Evolutionary conservation across 2,329 filamentous ascomycete species (phyloP).

Genomic region (Phaeophleospora eucalypticola): DNA sequence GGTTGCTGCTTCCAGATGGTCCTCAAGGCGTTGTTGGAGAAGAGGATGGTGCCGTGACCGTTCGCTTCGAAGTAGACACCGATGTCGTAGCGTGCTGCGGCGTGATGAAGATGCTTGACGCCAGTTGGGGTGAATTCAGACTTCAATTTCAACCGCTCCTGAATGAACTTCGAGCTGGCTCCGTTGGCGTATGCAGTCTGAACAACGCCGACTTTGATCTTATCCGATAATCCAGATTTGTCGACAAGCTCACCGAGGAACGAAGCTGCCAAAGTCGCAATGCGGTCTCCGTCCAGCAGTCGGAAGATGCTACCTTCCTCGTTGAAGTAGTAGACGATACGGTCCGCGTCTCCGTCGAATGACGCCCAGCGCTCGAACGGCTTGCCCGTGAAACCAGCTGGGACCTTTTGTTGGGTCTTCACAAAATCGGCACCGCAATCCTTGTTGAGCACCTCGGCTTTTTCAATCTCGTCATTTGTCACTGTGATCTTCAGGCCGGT

Average conservation of each 20-base stretch:
- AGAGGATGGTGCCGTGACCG: slow-evolving; percentile 93
- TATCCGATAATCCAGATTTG: slow-evolving; percentile 70
- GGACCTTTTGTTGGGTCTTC: slow-evolving; percentile 92
- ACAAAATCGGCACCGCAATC: slow-evolving; percentile 94
- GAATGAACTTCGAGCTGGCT: slow-evolving; percentile 85
- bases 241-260: slow-evolving; percentile 88
- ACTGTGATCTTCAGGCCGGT: slow-evolving; percentile 72
- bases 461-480: slow-evolving; percentile 88
- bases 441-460: slow-evolving; percentile 82
- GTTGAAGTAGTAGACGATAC: slow-evolving; percentile 90
- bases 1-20: slow-evolving; percentile 75
- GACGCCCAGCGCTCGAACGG: slow-evolving; percentile 79
- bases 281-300: slow-evolving; percentile 93
- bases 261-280: slow-evolving; percentile 86
- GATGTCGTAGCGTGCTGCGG: slow-evolving; percentile 89
- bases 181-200: slow-evolving; percentile 98
- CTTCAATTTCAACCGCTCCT: slow-evolving; percentile 80
- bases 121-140: slow-evolving; percentile 92
- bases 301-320: slow-evolving; percentile 80
- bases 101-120: slow-evolving; percentile 96
- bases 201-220: slow-evolving; percentile 87
- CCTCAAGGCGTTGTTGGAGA: slow-evolving; percentile 77
- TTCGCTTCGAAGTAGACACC: slow-evolving; percentile 99
- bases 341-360: slow-evolving; percentile 91
- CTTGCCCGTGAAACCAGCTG: slow-evolving; percentile 73